Evolutionary conservation across 306 rosid species (phyloP).

Genomic region (Ochetophila trinervis): DNA sequence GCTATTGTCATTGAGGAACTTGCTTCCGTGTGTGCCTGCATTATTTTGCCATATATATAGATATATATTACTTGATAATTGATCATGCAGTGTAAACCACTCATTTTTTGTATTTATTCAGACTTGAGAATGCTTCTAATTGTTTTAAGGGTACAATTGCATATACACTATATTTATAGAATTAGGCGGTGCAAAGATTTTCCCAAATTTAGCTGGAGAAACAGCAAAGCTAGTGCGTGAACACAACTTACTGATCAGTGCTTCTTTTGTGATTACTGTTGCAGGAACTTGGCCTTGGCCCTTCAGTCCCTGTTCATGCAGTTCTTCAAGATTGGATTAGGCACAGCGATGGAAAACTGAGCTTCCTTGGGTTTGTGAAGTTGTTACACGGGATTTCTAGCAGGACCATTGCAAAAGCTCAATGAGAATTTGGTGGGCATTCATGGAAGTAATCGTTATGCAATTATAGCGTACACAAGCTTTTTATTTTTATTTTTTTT

Average conservation of each 20-base stretch:
- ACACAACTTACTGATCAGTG: conserved; percentile 25
- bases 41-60: background rate
- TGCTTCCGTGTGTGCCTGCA: conserved; percentile 65
- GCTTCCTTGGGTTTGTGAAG: conserved; percentile 90
- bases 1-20: conserved; percentile 85
- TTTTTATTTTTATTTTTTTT: background rate
- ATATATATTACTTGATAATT: no score
- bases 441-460: conserved; percentile 26
- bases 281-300: conserved; percentile 93
- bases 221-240: background rate
- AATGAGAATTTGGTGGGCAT: conserved; percentile 36
- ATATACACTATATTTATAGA: no score
- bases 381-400: conserved; percentile 76
- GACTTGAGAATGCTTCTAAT: no score
- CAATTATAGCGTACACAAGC: conserved; percentile 18
- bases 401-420: conserved; percentile 53
- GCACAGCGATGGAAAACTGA: conserved; percentile 86
- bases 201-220: no score
- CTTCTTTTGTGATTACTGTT: conserved; percentile 13
- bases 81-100: no score
- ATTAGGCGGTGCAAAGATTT: no score
- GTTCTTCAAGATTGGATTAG: conserved; percentile 96
- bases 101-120: no score
- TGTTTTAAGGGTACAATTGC: no score
- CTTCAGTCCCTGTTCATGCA: conserved; percentile 83